Percentiles rank a stretch among this genome's conserved stretches.
Evolutionary conservation across 2,329 filamentous ascomycete genomes (phyloP).

Genomic region (Colletotrichum australisinense): DNA sequence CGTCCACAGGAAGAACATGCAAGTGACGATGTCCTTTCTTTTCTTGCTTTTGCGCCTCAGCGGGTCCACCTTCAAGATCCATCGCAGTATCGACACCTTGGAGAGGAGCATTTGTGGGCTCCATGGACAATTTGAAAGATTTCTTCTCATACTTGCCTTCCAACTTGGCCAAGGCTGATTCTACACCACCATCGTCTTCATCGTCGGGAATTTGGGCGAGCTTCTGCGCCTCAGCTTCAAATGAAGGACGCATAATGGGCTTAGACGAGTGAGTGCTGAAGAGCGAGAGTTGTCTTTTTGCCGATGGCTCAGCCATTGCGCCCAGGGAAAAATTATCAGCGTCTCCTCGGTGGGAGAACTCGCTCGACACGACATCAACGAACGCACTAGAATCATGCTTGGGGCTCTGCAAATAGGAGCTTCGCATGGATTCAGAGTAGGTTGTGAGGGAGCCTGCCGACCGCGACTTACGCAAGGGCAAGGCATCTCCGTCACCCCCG

Average conservation of each 20-base stretch:
- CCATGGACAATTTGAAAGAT: conserved; percentile 53
- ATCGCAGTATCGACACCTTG: neutral
- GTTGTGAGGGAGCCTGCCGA: conserved; percentile 71
- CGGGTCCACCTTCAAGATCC: conserved; percentile 33
- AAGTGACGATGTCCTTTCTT: conserved; percentile 58
- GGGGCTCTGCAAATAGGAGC: conserved; percentile 63
- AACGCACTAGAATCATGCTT: conserved; percentile 52
- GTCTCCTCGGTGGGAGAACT: conserved; percentile 51
- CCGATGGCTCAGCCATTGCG: conserved; percentile 63
- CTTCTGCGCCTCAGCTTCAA: conserved; percentile 88
- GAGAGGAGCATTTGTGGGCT: conserved; percentile 44
- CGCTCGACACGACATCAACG: conserved; percentile 57
- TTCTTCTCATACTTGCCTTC: conserved; percentile 84
- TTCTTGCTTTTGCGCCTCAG: conserved; percentile 48
- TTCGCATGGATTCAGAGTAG: conserved; percentile 70
- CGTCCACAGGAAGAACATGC: conserved; percentile 52
- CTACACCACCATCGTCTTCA: conserved; percentile 85
- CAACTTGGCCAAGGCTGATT: conserved; percentile 91
- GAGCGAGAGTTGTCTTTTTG: conserved; percentile 59
- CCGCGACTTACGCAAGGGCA: conserved; percentile 62
- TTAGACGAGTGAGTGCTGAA: conserved; percentile 73
- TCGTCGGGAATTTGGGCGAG: conserved; percentile 91
- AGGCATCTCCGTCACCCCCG: conserved; percentile 68
- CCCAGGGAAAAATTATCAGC: conserved; percentile 67
- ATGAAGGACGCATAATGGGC: conserved; percentile 77